Evolutionary conservation across 768 basidiomycete genomes (phyloP), one percentile per base, ranked within the genome.

Genomic region (Lentinula sp.): DNA sequence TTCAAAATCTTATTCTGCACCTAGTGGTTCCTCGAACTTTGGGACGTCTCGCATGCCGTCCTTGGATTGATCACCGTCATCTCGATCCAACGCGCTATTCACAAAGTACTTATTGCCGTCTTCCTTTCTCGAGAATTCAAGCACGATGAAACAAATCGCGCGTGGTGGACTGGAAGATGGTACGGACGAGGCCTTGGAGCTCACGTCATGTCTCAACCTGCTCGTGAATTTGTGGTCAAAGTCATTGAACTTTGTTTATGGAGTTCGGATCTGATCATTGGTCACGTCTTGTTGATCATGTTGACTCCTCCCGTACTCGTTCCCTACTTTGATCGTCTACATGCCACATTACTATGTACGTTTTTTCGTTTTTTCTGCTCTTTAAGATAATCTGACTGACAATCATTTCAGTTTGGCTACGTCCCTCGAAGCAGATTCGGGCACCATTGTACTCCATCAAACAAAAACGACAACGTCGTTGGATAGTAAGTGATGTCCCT

Each of bases 111-210:
- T 60, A 98, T 99, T 69, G 80, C 95, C 0, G 89, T 96, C 63
- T 94, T 95, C 84, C 78, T 98, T 40, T 90, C 95, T 43, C 89
- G 97, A 64, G 97, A 99, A 74, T 97, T 97, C 84, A 99, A 99
- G 78, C 95, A 98, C 71, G 97, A 99, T 71, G 95, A 98, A 75
- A 95, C 93, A 39, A 98, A 98, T 76, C 83, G 93, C 31, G 95
- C 95, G 6, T 99, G 96, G 96, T 99, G 97, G 97, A 96, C 95
- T 35, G 95, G 95, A 51, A 81, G 87, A 70, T 98, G 97, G 97
- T 96, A 95, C 72, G 95, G 95, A 46, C 88, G 95, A 55, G 94
- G 94, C 4, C 82, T 99, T 28, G 95, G 96, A 46, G 69, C 84
- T 4, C 88, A 93, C 71, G 94, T 89, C 46, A 91, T 96, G 86